Evolutionary conservation across 202 grass and related monocot genomes (phyloP).

Genomic region (Eragrostis tef): DNA sequence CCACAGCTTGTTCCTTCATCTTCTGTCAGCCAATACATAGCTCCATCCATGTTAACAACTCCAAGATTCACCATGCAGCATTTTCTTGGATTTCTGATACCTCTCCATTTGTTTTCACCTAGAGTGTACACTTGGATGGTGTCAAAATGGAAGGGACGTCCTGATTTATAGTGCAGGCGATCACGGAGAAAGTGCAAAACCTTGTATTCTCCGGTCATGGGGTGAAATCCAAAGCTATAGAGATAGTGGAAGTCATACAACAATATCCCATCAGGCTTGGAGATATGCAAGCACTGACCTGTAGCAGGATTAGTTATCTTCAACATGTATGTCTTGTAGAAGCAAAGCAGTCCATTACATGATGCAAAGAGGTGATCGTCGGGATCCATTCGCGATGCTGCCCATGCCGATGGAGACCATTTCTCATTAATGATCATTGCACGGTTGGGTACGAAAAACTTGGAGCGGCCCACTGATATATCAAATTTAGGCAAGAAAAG

Average conservation of each 20-base stretch:
- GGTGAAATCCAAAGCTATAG: slow-evolving; percentile 52
- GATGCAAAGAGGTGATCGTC: slow-evolving; percentile 48
- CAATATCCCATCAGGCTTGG: slow-evolving; percentile 32
- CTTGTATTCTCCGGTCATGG: slow-evolving; percentile 47
- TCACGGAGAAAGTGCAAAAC: slow-evolving; percentile 44
- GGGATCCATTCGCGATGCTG: slow-evolving; percentile 1
- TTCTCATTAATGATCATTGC: slow-evolving; percentile 38
- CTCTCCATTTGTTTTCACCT: slow-evolving; percentile 41
- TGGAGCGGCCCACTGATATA: not conserved
- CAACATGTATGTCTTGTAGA: slow-evolving; percentile 37
- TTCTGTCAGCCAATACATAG: slow-evolving; percentile 46
- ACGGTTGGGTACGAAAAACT: not conserved
- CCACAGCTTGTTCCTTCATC: slow-evolving; percentile 23
- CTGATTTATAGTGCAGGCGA: slow-evolving; percentile 11
- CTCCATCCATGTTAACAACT: slow-evolving; percentile 38
- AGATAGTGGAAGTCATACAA: slow-evolving; percentile 38
- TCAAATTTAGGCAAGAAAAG: slow-evolving; percentile 27
- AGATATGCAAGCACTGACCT: slow-evolving; percentile 39
- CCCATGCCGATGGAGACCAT: slow-evolving; percentile 35
- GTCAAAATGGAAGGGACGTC: slow-evolving; percentile 45
- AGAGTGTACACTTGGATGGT: slow-evolving; percentile 49
- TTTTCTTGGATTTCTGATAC: not conserved
- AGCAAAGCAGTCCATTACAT: slow-evolving; percentile 54
- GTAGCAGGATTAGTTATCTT: slow-evolving; percentile 47
- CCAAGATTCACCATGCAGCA: slow-evolving; percentile 53